Evolutionary conservation across 805 yeast genomes (phyloP).

Genomic region (Lachancea sp.): DNA sequence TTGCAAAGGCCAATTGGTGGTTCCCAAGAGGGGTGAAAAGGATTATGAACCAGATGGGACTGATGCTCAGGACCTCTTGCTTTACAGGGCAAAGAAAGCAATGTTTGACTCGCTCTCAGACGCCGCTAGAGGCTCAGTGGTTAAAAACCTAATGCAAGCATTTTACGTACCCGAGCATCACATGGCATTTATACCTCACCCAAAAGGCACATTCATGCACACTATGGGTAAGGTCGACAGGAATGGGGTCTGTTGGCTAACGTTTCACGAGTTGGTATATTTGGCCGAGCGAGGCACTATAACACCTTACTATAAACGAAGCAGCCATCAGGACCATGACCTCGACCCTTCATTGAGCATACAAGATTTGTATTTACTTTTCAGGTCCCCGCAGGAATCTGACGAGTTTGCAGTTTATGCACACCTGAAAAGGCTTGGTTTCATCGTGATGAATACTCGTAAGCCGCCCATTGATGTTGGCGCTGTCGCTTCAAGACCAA

Average conservation of each 20-base stretch:
- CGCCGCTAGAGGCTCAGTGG: slow-evolving; percentile 40
- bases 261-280: slow-evolving; percentile 66
- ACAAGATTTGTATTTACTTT: slow-evolving; percentile 54
- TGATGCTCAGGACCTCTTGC: slow-evolving; percentile 39
- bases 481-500: too few species aligned
- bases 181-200: slow-evolving; percentile 38
- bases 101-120: slow-evolving; percentile 64
- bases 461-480: too few species aligned
- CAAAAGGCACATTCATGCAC: slow-evolving; percentile 67
- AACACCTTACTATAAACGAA: slow-evolving; percentile 33
- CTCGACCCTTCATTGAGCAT: slow-evolving; percentile 45
- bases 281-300: slow-evolving; percentile 74
- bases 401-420: slow-evolving; percentile 65
- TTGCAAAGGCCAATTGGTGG: slow-evolving; percentile 16
- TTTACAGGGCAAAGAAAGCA: slow-evolving; percentile 51
- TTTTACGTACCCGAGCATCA: slow-evolving; percentile 37
- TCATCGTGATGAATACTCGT: slow-evolving; percentile 44
- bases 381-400: slow-evolving; percentile 37
- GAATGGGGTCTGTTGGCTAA: slow-evolving; percentile 45
- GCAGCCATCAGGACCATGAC: slow-evolving; percentile 18
- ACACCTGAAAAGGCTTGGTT: slow-evolving; percentile 71
- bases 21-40: slow-evolving; percentile 77
- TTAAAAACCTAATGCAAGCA: slow-evolving; percentile 48
- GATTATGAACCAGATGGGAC: slow-evolving; percentile 84
- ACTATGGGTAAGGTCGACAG: slow-evolving; percentile 60